These are phyloP conservation scores for Chara braunii DNA, from an alignment of 139 green algal species.

Conservation along the genomic window DNA sequence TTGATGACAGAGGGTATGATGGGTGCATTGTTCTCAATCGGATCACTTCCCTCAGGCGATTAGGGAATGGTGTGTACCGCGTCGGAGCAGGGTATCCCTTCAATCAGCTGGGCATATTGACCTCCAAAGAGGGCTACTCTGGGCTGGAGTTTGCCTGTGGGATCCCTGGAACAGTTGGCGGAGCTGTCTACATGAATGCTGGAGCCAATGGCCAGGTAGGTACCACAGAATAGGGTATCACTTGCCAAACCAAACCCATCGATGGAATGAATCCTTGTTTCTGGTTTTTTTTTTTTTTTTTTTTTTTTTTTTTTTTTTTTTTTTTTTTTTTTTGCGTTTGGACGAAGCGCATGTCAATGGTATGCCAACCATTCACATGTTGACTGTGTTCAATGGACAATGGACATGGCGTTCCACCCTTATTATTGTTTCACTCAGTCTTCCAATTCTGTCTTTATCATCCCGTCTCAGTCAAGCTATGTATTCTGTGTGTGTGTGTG, in stretches of 20 bases:
- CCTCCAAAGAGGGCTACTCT: constrained; percentile 4
- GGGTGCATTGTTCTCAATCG: constrained; percentile 47
- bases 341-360: neutral
- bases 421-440: too few species aligned
- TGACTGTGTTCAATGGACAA: neutral
- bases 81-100: constrained; percentile 41
- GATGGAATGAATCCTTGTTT: too few species aligned
- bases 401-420: neutral
- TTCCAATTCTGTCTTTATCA: too few species aligned
- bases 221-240: neutral
- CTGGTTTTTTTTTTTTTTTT: neutral
- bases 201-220: constrained; percentile 35
- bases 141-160: constrained; percentile 49
- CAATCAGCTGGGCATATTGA: constrained; percentile 40
- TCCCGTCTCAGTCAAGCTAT: too few species aligned
- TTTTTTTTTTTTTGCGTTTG: neutral
- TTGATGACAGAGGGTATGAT: constrained; percentile 47
- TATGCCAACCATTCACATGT: neutral
- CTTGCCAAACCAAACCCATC: neutral
- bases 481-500: too few species aligned
- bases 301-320: neutral
- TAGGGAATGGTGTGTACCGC: constrained; percentile 13
- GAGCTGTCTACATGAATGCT: constrained; percentile 54
- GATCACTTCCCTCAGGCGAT: constrained; percentile 21
- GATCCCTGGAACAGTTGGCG: constrained; percentile 51